These are phyloP conservation scores for Eucalyptus sp. DNA, from an alignment of 345 rosid genomes.

Conservation along the genomic window DNA sequence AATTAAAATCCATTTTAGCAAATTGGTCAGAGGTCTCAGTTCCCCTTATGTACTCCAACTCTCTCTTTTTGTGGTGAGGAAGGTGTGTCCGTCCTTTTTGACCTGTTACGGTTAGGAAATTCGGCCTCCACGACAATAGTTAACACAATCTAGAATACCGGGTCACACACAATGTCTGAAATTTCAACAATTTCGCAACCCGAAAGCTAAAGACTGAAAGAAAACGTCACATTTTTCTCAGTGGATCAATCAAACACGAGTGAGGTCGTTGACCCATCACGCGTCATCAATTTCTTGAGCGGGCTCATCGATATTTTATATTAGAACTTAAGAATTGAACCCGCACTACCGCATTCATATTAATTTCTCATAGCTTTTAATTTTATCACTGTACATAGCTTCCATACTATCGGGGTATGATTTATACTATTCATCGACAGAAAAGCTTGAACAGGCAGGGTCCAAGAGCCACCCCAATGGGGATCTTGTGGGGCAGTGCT, in stretches of 20 bases:
- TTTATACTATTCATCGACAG: fast-evolving
- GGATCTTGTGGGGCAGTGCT: no score
- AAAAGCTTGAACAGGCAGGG: no score
- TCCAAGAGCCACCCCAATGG: no score
- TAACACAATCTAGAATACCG: neutral
- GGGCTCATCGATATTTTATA: neutral
- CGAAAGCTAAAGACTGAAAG: neutral
- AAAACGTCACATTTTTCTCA: neutral
- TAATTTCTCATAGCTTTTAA: neutral
- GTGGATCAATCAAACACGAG: neutral
- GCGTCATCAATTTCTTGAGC: neutral
- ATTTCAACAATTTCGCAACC: neutral
- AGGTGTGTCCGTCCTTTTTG: neutral
- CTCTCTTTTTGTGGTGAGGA: neutral
- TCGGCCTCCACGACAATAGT: neutral
- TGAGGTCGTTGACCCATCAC: neutral
- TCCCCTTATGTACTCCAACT: neutral
- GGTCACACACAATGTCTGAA: neutral
- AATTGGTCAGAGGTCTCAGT: neutral
- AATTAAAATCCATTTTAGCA: no score
- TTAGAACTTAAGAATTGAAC: neutral
- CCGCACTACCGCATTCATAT: neutral
- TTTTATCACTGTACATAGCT: neutral
- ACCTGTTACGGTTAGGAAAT: neutral
- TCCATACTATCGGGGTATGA: no score